These are phyloP conservation scores for Starmerella gropengiesseri DNA, from an alignment of 805 yeast species.

Conservation along the genomic window DNA sequence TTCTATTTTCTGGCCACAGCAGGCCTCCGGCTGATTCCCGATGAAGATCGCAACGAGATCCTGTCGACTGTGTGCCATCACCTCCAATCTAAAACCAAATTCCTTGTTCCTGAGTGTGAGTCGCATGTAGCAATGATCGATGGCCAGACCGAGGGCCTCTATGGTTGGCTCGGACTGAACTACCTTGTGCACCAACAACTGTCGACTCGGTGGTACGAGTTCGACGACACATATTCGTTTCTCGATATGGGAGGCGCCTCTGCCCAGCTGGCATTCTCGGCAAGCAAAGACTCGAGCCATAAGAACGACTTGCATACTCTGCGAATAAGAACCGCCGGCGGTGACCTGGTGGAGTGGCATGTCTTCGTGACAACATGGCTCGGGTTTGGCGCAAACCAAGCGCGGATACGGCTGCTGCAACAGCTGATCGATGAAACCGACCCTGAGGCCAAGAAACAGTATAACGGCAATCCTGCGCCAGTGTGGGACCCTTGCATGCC, in stretches of 20 bases:
- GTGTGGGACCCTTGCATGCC: constrained; percentile 77
- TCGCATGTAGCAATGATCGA: constrained; percentile 77
- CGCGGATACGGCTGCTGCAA: constrained; percentile 56
- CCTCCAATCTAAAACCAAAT: constrained; percentile 45
- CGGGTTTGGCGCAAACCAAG: constrained; percentile 96
- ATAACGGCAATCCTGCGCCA: constrained; percentile 13
- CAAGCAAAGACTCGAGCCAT: constrained; percentile 38
- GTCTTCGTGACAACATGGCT: constrained; percentile 94
- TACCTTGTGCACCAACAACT: constrained; percentile 53
- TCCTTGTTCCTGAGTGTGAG: constrained; percentile 47
- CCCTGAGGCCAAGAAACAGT: constrained; percentile 6
- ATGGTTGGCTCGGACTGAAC: constrained; percentile 91
- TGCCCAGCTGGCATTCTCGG: constrained; percentile 89
- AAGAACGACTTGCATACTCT: constrained; percentile 62
- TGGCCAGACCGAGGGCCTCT: constrained; percentile 88
- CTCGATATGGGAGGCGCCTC: constrained; percentile 99
- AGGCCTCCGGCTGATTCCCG: constrained; percentile 76
- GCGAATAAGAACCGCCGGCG: constrained; percentile 55
- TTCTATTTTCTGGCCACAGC: constrained; percentile 91
- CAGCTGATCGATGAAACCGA: constrained; percentile 29
- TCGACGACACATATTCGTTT: constrained; percentile 54
- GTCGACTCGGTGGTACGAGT: constrained; percentile 25
- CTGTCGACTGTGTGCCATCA: constrained; percentile 50
- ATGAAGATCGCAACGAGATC: constrained; percentile 41
- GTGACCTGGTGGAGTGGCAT: constrained; percentile 63